A percentile compares a stretch with the other conserved stretches of the same genome.
Conservation (phyloP, 805 yeast species). For the Schwanniomyces sp. region DNA sequence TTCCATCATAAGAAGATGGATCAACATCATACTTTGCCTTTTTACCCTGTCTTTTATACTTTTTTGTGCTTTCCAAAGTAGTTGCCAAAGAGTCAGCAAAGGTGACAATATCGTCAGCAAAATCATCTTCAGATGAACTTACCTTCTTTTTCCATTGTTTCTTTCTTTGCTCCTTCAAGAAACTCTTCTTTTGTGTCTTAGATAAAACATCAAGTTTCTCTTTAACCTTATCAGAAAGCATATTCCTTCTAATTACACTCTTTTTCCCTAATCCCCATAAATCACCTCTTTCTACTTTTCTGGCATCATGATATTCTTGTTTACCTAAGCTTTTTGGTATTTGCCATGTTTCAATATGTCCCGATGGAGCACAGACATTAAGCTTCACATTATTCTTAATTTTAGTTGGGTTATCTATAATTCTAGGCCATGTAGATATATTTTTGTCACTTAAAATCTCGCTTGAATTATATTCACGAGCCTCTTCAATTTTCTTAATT, state of each 20-base stretch:
- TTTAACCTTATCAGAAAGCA: constrained; percentile 26
- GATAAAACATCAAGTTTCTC: constrained; percentile 36
- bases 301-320: constrained; percentile 82
- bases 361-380: constrained; percentile 77
- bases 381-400: constrained; percentile 80
- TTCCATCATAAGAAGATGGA: constrained; percentile 16
- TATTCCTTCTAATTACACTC: constrained; percentile 29
- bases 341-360: constrained; percentile 83
- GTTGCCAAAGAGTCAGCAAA: constrained; percentile 29
- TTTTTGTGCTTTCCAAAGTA: constrained; percentile 29
- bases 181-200: constrained; percentile 39
- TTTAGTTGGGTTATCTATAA: constrained; percentile 69
- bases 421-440: constrained; percentile 64
- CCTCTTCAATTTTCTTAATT: constrained; percentile 40
- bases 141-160: constrained; percentile 32
- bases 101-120: constrained; percentile 25
- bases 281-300: constrained; percentile 84
- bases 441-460: constrained; percentile 15
- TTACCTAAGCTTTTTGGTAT: constrained; percentile 76
- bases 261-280: constrained; percentile 64
- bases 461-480: constrained; percentile 26
- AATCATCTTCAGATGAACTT: constrained; percentile 23
- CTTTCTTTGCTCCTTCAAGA: constrained; percentile 33
- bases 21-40: constrained; percentile 19
- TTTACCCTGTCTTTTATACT: constrained; percentile 32